phyloP scores from a whole-genome alignment of 495 filamentous ascomycete genomes.

The Aspergillus sclerotiicarbonarius region DNA sequence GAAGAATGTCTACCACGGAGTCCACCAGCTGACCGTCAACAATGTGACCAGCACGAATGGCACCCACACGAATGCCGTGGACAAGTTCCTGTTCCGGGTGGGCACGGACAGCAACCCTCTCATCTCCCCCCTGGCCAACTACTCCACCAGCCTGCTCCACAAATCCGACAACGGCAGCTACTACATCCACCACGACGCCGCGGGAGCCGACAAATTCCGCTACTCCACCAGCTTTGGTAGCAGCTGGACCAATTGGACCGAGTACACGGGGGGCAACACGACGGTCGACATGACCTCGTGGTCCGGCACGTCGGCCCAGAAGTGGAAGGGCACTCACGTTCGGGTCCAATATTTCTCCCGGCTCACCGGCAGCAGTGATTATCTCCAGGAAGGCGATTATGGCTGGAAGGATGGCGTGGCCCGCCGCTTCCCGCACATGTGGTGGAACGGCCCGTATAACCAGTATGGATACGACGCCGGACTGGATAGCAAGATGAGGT shows the following conservation, averaged over 20 bases:
- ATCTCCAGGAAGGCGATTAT: conserved; percentile 58
- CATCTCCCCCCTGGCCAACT: conserved; percentile 55
- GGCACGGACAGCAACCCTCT: conserved; percentile 48
- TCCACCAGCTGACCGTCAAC: conserved; percentile 44
- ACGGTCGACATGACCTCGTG: conserved; percentile 37
- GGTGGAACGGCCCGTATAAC: conserved; percentile 59
- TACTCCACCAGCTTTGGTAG: conserved; percentile 56
- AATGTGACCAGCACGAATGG: conserved; percentile 36
- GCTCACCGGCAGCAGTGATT: conserved; percentile 55
- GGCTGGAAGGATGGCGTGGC: conserved; percentile 27
- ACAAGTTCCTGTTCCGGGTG: conserved; percentile 47
- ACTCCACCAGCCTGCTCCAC: conserved; percentile 48
- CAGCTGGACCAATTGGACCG: conserved; percentile 47
- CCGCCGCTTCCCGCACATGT: conserved; percentile 59
- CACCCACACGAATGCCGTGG: conserved; percentile 38
- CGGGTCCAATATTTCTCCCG: conserved; percentile 62
- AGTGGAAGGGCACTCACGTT: conserved; percentile 61
- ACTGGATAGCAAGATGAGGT: conserved; percentile 49
- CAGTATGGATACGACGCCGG: conserved; percentile 63
- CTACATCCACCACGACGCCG: conserved; percentile 52
- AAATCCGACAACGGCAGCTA: conserved; percentile 29
- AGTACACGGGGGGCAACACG: conserved; percentile 44
- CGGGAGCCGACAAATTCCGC: conserved; percentile 59
- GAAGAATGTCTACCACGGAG: conserved; percentile 45
- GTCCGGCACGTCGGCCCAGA: conserved; percentile 52